These are phyloP conservation scores for Pseudonitzschia delicatissima DNA, from an alignment of 108 stramenopile genomes.

Conservation along the genomic window DNA sequence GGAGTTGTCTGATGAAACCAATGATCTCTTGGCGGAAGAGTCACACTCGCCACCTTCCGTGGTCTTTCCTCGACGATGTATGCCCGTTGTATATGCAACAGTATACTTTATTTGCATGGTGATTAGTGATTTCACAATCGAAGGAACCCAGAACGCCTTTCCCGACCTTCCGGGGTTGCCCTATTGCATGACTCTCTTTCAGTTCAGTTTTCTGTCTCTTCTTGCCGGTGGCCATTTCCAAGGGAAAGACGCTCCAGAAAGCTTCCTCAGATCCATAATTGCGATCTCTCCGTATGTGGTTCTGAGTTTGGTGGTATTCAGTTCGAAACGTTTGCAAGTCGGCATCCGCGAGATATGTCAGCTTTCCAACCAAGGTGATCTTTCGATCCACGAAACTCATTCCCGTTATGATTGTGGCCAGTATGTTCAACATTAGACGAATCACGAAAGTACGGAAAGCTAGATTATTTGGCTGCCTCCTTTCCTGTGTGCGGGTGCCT, in stretches of 20 bases:
- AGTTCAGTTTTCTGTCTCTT: constrained; percentile 64
- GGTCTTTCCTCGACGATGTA: neutral
- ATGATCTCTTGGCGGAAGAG: neutral
- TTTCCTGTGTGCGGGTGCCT: constrained; percentile 59
- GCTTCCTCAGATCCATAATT: constrained; percentile 38
- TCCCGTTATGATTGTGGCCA: constrained; percentile 68
- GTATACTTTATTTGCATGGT: constrained; percentile 49
- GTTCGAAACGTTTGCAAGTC: constrained; percentile 54
- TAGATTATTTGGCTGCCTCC: constrained; percentile 52
- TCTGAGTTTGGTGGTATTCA: constrained; percentile 52
- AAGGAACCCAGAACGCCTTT: constrained; percentile 49
- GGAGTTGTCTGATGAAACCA: neutral
- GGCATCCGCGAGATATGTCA: constrained; percentile 51
- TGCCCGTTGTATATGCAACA: neutral
- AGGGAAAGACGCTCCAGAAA: constrained; percentile 36
- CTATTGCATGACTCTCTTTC: constrained; percentile 56
- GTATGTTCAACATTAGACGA: constrained; percentile 24
- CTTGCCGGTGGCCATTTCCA: constrained; percentile 31
- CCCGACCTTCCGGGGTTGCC: constrained; percentile 39
- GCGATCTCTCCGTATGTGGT: constrained; percentile 46
- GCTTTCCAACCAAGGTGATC: constrained; percentile 72
- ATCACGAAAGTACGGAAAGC: constrained; percentile 29
- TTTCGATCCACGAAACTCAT: constrained; percentile 66
- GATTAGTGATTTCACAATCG: constrained; percentile 57
- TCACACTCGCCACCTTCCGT: neutral